Base-by-base conservation (phyloP, 2,329 filamentous ascomycete genomes). In the Pezicula radicicola region DNA sequence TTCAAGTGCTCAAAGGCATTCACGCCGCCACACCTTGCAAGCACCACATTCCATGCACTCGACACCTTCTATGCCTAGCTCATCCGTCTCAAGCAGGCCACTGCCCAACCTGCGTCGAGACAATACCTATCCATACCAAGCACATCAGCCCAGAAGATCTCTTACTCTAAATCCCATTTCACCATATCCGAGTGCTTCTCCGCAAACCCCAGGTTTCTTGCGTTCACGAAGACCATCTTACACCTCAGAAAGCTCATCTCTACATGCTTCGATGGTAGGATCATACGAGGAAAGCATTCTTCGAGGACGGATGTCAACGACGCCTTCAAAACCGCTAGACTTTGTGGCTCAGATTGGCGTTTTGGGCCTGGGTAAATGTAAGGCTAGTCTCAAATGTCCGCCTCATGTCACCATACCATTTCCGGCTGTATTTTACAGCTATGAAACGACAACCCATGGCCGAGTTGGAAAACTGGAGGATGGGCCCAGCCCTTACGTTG, bases 221-320 rank as follows among this genome's bases (percentile, higher is more conserved):
- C 76, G 79, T 3, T 75, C 83, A 3, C 79, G 91, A 41, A 75
- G 81, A 8, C 85, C 87, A 0, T 97, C 92, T 0, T 75, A 89
- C 43, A 79, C 82, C 15, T 84, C 87, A 0, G 92, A 96, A 43
- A 73, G 77, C 3, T 91, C 90, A 3, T 87, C 90, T 4, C 74
- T 94, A 27, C 89, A 95, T 69, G 92, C 93, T 8, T 92, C 92
- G 3, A 95, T 99, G 88, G 93, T 97, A 2, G 94, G 94, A 2
- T 97, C 93, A 2, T 99, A 97, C 61, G 94, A 99, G 70, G 94
- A 99, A 71, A 97, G 91, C 27, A 97, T 99, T 54, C 75, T 99
- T 2, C 85, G 91, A 44, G 94, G 94, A 37, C 84, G 94, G 56
- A 99, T 99, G 94, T 97, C 94, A 27, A 97, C 92, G 1, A 94